phyloP scores from a whole-genome alignment of 371 early-diverging fungal species.

The Lichtheimia hyalospora region DNA sequence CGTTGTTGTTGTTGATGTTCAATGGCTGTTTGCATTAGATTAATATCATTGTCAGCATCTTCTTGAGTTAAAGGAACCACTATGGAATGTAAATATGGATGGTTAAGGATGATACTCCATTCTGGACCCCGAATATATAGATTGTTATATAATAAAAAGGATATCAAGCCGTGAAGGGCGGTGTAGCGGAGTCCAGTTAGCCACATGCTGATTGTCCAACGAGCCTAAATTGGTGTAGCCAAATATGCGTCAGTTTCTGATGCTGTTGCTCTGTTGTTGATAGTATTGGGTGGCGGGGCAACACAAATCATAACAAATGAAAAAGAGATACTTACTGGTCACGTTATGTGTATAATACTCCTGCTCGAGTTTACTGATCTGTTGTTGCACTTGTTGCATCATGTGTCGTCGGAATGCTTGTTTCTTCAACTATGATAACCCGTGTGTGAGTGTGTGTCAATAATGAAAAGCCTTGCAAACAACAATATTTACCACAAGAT shows the following conservation, averaged over 20 bases:
- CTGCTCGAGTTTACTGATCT: conserved; percentile 28
- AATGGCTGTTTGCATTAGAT: conserved; percentile 10
- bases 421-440: conserved; percentile 16
- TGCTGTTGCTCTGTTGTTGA: neutral
- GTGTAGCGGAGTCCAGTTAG: conserved; percentile 27
- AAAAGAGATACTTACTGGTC: conserved; percentile 12
- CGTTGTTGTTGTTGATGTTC: conserved; percentile 7
- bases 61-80: conserved; percentile 15
- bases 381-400: conserved; percentile 25
- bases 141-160: conserved; percentile 17
- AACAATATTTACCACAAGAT: conserved; percentile 15
- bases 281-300: neutral
- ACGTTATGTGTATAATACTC: conserved; percentile 19
- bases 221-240: conserved; percentile 19
- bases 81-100: conserved; percentile 6
- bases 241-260: neutral
- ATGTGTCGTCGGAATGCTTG: conserved; percentile 21
- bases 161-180: conserved; percentile 31
- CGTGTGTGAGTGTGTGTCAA: neutral
- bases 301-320: neutral
- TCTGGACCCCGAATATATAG: neutral
- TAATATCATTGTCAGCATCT: conserved; percentile 15
- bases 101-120: conserved; percentile 5
- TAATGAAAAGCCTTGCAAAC: neutral
- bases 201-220: conserved; percentile 35